Conservation (phyloP, 768 basidiomycete species). For the Auricularia heimuer region DNA sequence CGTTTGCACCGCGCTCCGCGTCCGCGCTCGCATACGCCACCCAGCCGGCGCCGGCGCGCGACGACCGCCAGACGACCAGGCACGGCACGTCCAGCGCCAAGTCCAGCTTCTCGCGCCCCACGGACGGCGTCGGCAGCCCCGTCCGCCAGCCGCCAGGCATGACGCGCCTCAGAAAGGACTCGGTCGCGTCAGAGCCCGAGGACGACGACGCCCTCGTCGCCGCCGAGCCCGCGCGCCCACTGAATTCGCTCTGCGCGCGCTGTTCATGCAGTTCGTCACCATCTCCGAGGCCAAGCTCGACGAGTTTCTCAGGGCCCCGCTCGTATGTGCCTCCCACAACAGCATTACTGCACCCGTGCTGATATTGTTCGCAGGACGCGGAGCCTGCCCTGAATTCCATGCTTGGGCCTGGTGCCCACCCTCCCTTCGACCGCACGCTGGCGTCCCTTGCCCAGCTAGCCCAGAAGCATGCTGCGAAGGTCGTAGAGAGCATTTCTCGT, state of each 20-base stretch:
- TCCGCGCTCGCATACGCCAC: conserved; percentile 56
- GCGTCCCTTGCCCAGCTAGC: conserved; percentile 78
- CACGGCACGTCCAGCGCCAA: conserved; percentile 13
- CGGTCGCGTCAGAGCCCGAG: conserved; percentile 19
- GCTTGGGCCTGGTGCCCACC: conserved; percentile 65
- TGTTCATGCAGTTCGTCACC: conserved; percentile 79
- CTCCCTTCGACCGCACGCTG: conserved; percentile 77
- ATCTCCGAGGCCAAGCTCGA: conserved; percentile 75
- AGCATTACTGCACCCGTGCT: not conserved
- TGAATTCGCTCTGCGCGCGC: conserved; percentile 80
- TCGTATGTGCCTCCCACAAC: conserved; percentile 36
- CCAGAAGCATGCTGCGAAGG: conserved; percentile 72
- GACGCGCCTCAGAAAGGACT: conserved; percentile 39
- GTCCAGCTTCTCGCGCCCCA: conserved; percentile 1
- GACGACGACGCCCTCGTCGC: conserved; percentile 59
- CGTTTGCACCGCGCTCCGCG: conserved; percentile 64
- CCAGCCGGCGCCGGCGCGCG: conserved; percentile 11
- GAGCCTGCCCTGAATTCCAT: conserved; percentile 57
- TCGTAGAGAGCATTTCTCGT: conserved; percentile 77
- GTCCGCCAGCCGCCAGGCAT: conserved; percentile 56
- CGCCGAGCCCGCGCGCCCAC: conserved; percentile 65
- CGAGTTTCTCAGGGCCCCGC: conserved; percentile 52
- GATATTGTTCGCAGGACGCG: conserved; percentile 38
- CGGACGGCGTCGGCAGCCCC: conserved; percentile 16
- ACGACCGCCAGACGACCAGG: conserved; percentile 28